phyloP scores from a whole-genome alignment of 106 monocot genomes.

The Acorus calamus region DNA sequence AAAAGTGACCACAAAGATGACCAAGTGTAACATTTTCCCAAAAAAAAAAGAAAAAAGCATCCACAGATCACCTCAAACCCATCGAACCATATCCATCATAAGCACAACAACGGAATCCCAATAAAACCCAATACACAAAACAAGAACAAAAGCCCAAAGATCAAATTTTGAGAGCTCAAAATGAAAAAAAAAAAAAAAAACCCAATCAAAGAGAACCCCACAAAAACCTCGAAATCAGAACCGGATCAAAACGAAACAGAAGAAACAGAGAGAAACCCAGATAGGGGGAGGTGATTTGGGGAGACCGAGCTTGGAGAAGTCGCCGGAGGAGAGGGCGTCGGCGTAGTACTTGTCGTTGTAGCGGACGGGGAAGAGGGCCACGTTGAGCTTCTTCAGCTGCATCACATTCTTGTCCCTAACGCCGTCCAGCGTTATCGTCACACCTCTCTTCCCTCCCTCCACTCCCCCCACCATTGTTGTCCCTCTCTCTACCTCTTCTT shows the following conservation, averaged over 20 bases:
- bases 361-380: conserved; percentile 88
- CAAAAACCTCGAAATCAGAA: no score
- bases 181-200: no score
- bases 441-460: conserved; percentile 6
- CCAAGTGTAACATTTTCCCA: no score
- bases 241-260: not conserved
- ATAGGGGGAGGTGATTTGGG: not conserved
- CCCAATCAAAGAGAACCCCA: no score
- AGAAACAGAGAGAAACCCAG: not conserved
- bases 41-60: no score
- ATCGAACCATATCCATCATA: no score
- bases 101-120: no score
- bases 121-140: no score
- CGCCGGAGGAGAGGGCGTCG: conserved; percentile 76
- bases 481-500: not conserved
- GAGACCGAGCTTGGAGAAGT: conserved; percentile 83
- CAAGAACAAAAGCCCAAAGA: no score
- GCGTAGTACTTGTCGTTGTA: conserved; percentile 99
- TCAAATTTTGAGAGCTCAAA: no score
- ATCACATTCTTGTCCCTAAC: conserved; percentile 94
- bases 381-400: conserved; percentile 99
- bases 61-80: no score
- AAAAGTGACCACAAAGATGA: no score
- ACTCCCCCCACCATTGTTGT: not conserved
- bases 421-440: conserved; percentile 54